These are phyloP conservation scores for Ophiostoma pallidulum DNA, from an alignment of 2,329 filamentous ascomycete species.

Conservation along the genomic window DNA sequence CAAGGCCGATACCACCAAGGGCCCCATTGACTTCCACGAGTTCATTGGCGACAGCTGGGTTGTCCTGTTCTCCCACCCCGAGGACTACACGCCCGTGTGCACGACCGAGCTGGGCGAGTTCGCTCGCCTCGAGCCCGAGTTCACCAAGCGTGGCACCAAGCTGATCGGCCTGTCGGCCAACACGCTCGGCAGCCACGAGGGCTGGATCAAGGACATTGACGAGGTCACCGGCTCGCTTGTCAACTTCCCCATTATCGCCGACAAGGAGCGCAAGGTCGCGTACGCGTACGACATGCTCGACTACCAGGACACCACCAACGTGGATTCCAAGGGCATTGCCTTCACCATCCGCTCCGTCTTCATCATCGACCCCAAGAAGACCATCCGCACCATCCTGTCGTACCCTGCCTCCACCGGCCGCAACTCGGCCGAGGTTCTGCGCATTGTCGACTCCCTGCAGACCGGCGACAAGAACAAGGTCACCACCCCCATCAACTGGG, in stretches of 20 bases:
- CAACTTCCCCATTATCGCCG: slow-evolving; percentile 71
- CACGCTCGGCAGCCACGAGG: slow-evolving; percentile 70
- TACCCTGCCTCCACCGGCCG: slow-evolving; percentile 88
- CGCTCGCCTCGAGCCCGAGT: slow-evolving; percentile 79
- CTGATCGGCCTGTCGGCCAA: slow-evolving; percentile 87
- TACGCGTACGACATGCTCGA: slow-evolving; percentile 76
- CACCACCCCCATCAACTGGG: slow-evolving; percentile 86
- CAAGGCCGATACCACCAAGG: slow-evolving; percentile 68
- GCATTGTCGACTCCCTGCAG: slow-evolving; percentile 70
- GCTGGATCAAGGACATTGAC: slow-evolving; percentile 85
- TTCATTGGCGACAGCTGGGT: slow-evolving; percentile 73
- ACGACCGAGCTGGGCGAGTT: slow-evolving; percentile 90
- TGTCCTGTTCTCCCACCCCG: slow-evolving; percentile 76
- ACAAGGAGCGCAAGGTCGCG: slow-evolving; percentile 68
- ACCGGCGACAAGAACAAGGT: slow-evolving; percentile 80
- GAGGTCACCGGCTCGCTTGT: slow-evolving; percentile 64
- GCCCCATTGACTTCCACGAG: slow-evolving; percentile 73
- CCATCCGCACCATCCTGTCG: slow-evolving; percentile 82
- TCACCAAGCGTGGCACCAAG: slow-evolving; percentile 78
- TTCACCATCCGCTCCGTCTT: slow-evolving; percentile 95
- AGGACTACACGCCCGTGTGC: slow-evolving; percentile 91
- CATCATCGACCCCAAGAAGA: slow-evolving; percentile 89
- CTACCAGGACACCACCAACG: slow-evolving; percentile 72
- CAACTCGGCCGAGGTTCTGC: slow-evolving; percentile 70
- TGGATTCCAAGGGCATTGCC: slow-evolving; percentile 72